phyloP scores from a whole-genome alignment of 371 early-diverging fungal species.

The Nematocida ironsii region DNA sequence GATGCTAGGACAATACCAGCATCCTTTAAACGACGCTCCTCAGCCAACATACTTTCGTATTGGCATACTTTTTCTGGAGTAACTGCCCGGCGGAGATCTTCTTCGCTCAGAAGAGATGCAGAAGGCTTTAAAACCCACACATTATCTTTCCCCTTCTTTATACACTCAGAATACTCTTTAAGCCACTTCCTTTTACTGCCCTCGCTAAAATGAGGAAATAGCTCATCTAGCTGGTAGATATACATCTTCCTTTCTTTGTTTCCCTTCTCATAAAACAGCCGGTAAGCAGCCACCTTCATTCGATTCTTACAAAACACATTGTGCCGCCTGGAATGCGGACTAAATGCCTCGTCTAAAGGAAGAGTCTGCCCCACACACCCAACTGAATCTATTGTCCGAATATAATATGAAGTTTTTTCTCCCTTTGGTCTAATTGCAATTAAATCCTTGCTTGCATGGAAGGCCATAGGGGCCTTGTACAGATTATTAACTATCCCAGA shows the following conservation, averaged over 20 bases:
- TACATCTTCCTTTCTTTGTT: constrained; percentile 71
- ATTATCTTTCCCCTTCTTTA: constrained; percentile 81
- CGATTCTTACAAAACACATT: constrained; percentile 84
- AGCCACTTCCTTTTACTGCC: constrained; percentile 70
- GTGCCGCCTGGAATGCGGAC: constrained; percentile 89
- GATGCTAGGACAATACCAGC: constrained; percentile 75
- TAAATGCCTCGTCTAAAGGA: constrained; percentile 87
- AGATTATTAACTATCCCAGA: constrained; percentile 86
- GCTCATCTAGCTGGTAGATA: constrained; percentile 65
- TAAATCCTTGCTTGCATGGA: constrained; percentile 74
- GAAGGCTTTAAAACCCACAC: constrained; percentile 84
- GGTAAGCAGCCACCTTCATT: constrained; percentile 75
- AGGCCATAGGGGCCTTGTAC: constrained; percentile 87
- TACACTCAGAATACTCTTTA: constrained; percentile 90
- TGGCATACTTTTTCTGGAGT: constrained; percentile 96
- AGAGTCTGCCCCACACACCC: constrained; percentile 93
- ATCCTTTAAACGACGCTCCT: constrained; percentile 86
- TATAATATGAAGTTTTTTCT: constrained; percentile 71
- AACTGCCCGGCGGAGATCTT: constrained; percentile 83
- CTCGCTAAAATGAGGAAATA: constrained; percentile 70
- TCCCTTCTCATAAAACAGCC: constrained; percentile 72
- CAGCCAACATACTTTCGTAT: constrained; percentile 89
- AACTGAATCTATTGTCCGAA: constrained; percentile 78
- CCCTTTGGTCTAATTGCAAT: constrained; percentile 69
- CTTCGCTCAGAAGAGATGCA: constrained; percentile 80